Percentiles rank a stretch among this genome's conserved stretches.
Evolutionary conservation across 495 filamentous ascomycete species (phyloP).

Genomic region (Xylaria scruposa): DNA sequence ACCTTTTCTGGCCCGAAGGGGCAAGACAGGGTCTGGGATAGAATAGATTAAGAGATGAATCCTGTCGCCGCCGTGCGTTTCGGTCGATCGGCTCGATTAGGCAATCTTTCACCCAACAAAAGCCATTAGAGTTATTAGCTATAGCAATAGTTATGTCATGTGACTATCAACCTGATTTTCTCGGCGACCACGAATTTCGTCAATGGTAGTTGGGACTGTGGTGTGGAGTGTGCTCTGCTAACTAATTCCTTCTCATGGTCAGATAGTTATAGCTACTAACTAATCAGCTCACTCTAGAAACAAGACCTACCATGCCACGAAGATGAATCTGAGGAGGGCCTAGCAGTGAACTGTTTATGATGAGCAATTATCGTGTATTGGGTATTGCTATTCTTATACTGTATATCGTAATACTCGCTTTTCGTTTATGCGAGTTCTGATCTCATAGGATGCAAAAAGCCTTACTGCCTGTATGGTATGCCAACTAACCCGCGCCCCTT

Average conservation of each 20-base stretch:
- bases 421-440: background rate
- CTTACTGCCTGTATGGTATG: background rate
- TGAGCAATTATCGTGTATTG: conserved; percentile 21
- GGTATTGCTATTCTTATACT: conserved; percentile 10
- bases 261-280: too few relatives aligned
- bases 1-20: background rate
- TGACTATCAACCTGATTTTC: background rate
- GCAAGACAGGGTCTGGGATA: background rate
- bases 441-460: background rate
- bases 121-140: too few relatives aligned
- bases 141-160: too few relatives aligned
- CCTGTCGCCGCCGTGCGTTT: conserved; percentile 8
- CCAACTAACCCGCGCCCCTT: background rate
- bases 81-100: conserved; percentile 11
- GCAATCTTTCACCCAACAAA: background rate
- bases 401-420: background rate
- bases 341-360: background rate
- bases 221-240: too few relatives aligned
- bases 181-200: background rate
- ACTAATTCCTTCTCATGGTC: too few relatives aligned
- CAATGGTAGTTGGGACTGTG: too few relatives aligned
- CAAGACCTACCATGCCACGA: background rate
- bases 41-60: conserved; percentile 10
- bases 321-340: background rate
- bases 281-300: background rate